Percentiles rank a stretch among this genome's conserved stretches.
phyloP scores from a whole-genome alignment of 208 protist species.

The Leishmania major region DNA sequence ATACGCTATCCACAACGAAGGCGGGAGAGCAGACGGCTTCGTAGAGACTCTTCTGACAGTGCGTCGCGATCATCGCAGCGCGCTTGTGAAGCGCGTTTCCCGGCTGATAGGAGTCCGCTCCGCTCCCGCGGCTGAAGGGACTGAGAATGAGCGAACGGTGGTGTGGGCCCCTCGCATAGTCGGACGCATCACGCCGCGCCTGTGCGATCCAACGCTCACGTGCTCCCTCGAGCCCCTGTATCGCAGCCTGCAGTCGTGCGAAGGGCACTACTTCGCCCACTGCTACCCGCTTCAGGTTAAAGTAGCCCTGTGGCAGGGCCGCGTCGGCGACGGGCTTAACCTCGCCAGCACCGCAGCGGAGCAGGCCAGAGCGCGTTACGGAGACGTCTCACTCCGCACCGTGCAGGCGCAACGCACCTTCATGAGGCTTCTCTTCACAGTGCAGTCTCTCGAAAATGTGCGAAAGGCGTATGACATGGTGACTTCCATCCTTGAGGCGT shows the following conservation, averaged over 20 bases:
- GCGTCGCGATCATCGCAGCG: slow-evolving; percentile 37
- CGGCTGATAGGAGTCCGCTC: slow-evolving; percentile 51
- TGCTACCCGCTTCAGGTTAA: slow-evolving; percentile 67
- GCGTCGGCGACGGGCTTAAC: slow-evolving; percentile 47
- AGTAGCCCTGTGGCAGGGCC: slow-evolving; percentile 61
- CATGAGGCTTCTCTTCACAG: slow-evolving; percentile 38
- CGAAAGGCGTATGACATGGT: slow-evolving; percentile 42
- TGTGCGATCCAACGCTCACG: slow-evolving; percentile 48
- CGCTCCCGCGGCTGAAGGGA: not conserved
- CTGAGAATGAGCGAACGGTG: slow-evolving; percentile 9
- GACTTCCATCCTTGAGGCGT: slow-evolving; percentile 38
- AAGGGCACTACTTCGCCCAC: slow-evolving; percentile 62
- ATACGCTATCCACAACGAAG: slow-evolving; percentile 28
- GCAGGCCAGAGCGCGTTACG: slow-evolving; percentile 26
- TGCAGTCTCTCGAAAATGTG: slow-evolving; percentile 43
- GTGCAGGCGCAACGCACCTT: slow-evolving; percentile 39
- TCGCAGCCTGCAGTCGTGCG: slow-evolving; percentile 42
- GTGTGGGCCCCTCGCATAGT: slow-evolving; percentile 50
- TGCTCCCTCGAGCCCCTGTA: slow-evolving; percentile 52
- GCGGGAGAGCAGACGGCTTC: slow-evolving; percentile 28
- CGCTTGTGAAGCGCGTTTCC: slow-evolving; percentile 63
- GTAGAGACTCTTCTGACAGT: slow-evolving; percentile 44
- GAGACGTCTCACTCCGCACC: slow-evolving; percentile 42
- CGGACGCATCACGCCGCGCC: slow-evolving; percentile 52
- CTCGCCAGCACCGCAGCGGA: slow-evolving; percentile 46